Base-by-base conservation (phyloP, 352 stramenopile genomes). In the Pythium aphanidermatum region DNA sequence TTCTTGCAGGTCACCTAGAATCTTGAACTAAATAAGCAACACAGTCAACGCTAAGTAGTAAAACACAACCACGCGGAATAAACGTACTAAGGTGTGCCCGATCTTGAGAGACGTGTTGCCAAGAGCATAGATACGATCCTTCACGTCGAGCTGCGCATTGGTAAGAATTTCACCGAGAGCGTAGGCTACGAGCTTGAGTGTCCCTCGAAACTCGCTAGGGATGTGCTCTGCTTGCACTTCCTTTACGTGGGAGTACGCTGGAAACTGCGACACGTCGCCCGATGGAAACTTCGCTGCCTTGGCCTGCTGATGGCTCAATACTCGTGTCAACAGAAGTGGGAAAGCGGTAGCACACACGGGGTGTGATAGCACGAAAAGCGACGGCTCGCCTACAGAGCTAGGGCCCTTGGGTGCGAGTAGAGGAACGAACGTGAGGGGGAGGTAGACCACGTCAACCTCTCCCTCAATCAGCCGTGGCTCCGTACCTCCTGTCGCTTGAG, bases 51-150 rank as follows among this genome's bases (percentile, higher is more conserved):
- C 10, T 21, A 44, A 21, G 6, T 44, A 44, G 29, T 16, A 35
- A 14, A 16, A 42, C 11, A 4, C 24, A 41, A 24, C 16, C 7
- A 23, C 14, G 6, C 29, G 17, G 14, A 25, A 20, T 29, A 12
- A 21, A 47, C 62, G 33, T 44, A 81, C 69, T 43, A 92, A 41
- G 6, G 79, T 92, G 44, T 92, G 74, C 8, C 79, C 79, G 19
- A 92, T 82, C 47, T 92, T 92, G 27, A 88, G 57, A 8, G 75
- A 88, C 8, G 75, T 88, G 0, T 59, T 62, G 16, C 79, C 79
- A n/a, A 88, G 37, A 2, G 75, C 64, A 36, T 79, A 88, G 28
- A 92, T 86, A 14, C 68, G 68, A 6, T 88, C 74, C 20, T 80
- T 81, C 8, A 80, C 71, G 29, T 90, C 68, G 8, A 90, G 44